Percentiles rank a stretch among this genome's conserved stretches.
Conservation (phyloP, 495 filamentous ascomycete genomes). For the Podospora conica region DNA sequence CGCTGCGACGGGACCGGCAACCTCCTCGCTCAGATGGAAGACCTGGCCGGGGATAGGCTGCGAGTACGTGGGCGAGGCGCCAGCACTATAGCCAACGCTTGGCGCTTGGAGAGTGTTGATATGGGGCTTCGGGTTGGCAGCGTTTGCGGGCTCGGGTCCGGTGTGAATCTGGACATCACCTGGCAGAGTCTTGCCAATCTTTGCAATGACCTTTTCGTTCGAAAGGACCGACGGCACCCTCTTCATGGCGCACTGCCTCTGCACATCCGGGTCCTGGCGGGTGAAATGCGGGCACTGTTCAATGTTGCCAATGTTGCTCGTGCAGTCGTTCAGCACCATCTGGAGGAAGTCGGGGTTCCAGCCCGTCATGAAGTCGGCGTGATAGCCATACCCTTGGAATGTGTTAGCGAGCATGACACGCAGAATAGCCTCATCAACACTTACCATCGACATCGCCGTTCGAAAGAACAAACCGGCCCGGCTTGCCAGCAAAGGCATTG, state of each 20-base stretch:
- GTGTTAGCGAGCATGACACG: background rate
- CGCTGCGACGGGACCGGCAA: background rate
- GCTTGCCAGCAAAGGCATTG: constrained; percentile 54
- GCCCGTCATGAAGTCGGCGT: constrained; percentile 79
- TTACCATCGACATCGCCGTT: constrained; percentile 74
- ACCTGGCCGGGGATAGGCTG: constrained; percentile 21
- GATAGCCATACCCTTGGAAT: constrained; percentile 62
- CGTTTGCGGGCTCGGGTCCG: constrained; percentile 32
- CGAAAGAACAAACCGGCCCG: constrained; percentile 71
- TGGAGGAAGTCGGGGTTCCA: constrained; percentile 64
- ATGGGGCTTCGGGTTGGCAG: constrained; percentile 8
- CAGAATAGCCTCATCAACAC: background rate
- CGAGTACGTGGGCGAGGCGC: constrained; percentile 11
- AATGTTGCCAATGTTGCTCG: constrained; percentile 42
- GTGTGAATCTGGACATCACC: constrained; percentile 33
- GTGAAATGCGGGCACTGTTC: constrained; percentile 52
- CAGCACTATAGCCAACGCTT: constrained; percentile 19
- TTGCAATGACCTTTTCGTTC: constrained; percentile 29
- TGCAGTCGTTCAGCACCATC: constrained; percentile 53
- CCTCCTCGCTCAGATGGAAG: constrained; percentile 19
- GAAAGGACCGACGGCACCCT: constrained; percentile 22
- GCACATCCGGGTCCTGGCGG: constrained; percentile 33
- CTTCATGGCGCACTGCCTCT: constrained; percentile 33
- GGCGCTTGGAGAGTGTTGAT: constrained; percentile 16
- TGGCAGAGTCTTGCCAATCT: constrained; percentile 30